Conservation (phyloP, 352 stramenopile genomes). For the Pythium periplocum region DNA sequence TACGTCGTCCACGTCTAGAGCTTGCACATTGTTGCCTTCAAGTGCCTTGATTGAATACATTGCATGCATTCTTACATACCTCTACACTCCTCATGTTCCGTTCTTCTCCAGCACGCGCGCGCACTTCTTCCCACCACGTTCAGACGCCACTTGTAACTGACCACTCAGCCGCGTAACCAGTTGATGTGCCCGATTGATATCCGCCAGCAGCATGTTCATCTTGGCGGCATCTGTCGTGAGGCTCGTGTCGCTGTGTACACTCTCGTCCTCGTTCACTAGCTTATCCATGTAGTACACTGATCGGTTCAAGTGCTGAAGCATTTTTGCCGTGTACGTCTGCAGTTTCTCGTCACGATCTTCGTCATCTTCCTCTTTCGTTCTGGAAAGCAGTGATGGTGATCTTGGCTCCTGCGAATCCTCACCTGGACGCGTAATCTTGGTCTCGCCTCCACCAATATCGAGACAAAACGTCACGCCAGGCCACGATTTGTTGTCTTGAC, state of each 20-base stretch:
- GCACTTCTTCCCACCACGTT: too few species aligned
- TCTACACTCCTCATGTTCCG: too few species aligned
- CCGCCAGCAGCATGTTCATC: conserved; percentile 24
- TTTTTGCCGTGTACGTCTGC: conserved; percentile 39
- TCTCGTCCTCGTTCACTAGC: conserved; percentile 43
- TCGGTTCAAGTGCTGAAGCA: conserved; percentile 57
- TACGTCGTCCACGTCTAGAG: too few species aligned
- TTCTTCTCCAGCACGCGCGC: too few species aligned
- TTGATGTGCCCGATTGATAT: conserved; percentile 33
- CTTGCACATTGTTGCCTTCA: too few species aligned
- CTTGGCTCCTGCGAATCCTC: conserved; percentile 44
- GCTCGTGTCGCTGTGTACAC: conserved; percentile 37
- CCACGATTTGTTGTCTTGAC: conserved; percentile 32
- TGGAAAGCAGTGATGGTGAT: not conserved
- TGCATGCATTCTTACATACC: too few species aligned
- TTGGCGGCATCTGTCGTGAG: conserved; percentile 24
- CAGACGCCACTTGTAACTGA: conserved; percentile 19
- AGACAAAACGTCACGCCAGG: conserved; percentile 47
- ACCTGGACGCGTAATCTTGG: conserved; percentile 37
- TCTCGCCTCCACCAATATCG: conserved; percentile 23
- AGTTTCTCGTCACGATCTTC: conserved; percentile 37
- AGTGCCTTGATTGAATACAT: too few species aligned
- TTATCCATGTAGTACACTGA: conserved; percentile 63
- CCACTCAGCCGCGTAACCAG: conserved; percentile 30
- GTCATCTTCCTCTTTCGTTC: conserved; percentile 15